Evolutionary conservation across 202 grass and related monocot species (phyloP).

Genomic region (Saccharum hybrid): DNA sequence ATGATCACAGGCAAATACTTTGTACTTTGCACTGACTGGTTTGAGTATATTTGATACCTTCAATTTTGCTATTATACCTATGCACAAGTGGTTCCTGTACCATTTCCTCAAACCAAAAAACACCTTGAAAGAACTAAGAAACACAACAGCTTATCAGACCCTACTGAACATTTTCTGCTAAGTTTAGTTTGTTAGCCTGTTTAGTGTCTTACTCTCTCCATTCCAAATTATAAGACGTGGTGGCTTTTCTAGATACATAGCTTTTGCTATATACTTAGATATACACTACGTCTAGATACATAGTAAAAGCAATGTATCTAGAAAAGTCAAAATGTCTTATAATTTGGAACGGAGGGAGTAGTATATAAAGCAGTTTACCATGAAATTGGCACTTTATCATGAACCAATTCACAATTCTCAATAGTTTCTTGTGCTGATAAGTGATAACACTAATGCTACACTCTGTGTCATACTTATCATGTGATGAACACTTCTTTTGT

Average conservation of each 20-base stretch:
- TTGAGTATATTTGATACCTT: background rate
- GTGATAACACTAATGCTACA: background rate
- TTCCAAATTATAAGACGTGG: too few species aligned
- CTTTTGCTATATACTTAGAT: too few species aligned
- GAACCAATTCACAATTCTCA: conserved; percentile 26
- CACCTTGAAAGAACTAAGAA: conserved; percentile 14
- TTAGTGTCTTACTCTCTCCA: background rate
- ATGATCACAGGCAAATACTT: conserved; percentile 22
- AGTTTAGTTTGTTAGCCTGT: background rate
- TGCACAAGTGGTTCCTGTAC: background rate
- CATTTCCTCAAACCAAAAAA: background rate
- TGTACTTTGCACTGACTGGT: background rate
- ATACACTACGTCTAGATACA: too few species aligned
- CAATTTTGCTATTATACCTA: background rate
- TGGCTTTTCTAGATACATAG: too few species aligned
- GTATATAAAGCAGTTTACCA: background rate
- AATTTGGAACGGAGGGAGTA: background rate
- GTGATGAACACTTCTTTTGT: conserved; percentile 34
- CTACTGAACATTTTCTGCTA: background rate
- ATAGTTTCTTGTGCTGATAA: conserved; percentile 17
- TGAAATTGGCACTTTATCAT: background rate
- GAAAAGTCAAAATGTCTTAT: too few species aligned
- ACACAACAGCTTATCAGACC: background rate
- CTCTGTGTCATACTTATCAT: conserved; percentile 8
- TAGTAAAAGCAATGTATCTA: too few species aligned